A percentile compares a stretch with the other conserved stretches of the same genome.
Conservation (phyloP, 257 asterid species). For the Fraxinus americana region DNA sequence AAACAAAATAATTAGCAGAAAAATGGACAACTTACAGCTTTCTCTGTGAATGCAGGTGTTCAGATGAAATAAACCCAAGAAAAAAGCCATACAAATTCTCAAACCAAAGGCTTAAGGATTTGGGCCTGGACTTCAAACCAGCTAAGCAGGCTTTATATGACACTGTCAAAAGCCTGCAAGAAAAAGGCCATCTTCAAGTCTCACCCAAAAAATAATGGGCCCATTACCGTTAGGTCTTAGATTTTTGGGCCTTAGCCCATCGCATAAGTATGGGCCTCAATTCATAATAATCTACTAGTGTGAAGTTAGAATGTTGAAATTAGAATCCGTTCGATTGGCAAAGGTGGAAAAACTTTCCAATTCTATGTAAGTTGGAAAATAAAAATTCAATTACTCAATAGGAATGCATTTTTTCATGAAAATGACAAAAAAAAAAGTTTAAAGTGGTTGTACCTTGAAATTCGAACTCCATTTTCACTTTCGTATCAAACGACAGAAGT, state of each 20-base stretch:
- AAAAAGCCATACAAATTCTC: constrained; percentile 77
- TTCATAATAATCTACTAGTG: neutral
- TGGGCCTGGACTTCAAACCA: constrained; percentile 78
- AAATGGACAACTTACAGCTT: neutral
- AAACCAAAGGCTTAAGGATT: constrained; percentile 78
- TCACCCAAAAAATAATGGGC: constrained; percentile 53
- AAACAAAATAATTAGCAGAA: too few species aligned
- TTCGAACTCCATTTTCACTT: too few species aligned
- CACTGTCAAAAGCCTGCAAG: constrained; percentile 79
- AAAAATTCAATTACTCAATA: too few species aligned
- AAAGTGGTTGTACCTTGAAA: too few species aligned
- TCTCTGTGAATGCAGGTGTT: constrained; percentile 60
- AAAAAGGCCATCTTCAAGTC: constrained; percentile 72
- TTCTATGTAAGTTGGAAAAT: too few species aligned
- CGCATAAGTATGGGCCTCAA: neutral
- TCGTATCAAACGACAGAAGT: too few species aligned
- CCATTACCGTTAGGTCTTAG: constrained; percentile 45
- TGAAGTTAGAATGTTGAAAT: too few species aligned
- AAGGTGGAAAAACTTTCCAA: too few species aligned
- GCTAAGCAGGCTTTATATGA: constrained; percentile 75
- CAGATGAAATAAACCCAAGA: constrained; percentile 71
- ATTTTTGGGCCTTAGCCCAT: neutral
- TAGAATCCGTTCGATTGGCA: too few species aligned
- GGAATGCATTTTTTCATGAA: too few species aligned
- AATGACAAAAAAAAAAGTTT: too few species aligned